Evolutionary conservation across 1,284 basidiomycete genomes (phyloP), one percentile per base, ranked within the genome.

Genomic region (Microbotryomycetes sp.): DNA sequence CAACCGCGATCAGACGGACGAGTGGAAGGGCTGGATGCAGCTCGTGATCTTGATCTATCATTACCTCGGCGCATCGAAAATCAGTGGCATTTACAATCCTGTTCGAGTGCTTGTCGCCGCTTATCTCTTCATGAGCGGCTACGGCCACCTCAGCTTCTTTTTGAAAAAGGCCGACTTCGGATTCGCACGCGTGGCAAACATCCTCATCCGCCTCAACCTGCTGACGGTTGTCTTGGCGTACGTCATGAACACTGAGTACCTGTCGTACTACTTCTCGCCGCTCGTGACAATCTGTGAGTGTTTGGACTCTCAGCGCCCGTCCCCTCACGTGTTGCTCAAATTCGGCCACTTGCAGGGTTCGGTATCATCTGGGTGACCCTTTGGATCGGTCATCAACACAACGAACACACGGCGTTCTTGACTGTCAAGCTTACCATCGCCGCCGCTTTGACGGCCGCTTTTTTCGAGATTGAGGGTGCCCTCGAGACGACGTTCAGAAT

Each of bases 1-100:
- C 68, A 92, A 91, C 71, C 81, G 90, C 56, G 88, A 92, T 56
- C 89, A 93, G 75, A 92, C 89, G 0, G 89, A 94, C 71, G 90
- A 94, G 58, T 73, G 72, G 72, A 93, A 93, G 75, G 90, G 90
- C 1, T 93, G 90, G 90, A 94, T 94, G 90, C 90, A 93, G 78
- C 81, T 92, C 69, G 84, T 82, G 3, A 90, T 93, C 68, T 80
- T 93, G 28, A 85, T 92, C 68, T 93, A 93, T 73, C 90, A 93
- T 76, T 92, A 92, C 74, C 78, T 87, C 56, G 88, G 87, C 28
- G 91, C 86, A 22, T 92, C 89, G 42, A 88, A 88, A 75, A 81
- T 91, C 60, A 87, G 87, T 14, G 88, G 88, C 23, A 90, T 93
- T 63, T 93, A 92, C 77, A 92, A 92, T 74, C 86, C 87, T 22